Evolutionary conservation across 202 grass and related monocot genomes (phyloP).

Genomic region (Digitaria exilis): DNA sequence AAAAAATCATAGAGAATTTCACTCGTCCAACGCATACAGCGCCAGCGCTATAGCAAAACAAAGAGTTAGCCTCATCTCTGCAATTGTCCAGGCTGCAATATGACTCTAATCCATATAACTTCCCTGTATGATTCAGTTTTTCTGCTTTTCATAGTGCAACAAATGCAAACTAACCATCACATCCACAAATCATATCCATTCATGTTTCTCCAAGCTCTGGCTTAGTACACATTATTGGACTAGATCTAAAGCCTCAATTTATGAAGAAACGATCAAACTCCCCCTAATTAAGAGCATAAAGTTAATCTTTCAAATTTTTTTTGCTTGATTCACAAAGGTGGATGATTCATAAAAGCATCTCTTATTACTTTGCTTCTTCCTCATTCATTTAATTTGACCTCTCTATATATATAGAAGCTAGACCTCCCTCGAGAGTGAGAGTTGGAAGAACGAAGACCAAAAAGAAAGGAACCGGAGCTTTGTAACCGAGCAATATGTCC

Average conservation of each 20-base stretch:
- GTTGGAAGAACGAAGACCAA: neutral
- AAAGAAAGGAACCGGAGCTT: neutral
- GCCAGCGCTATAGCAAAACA: neutral
- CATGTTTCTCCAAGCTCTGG: neutral
- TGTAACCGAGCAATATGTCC: neutral
- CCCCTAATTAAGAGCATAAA: neutral
- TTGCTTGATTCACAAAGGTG: neutral
- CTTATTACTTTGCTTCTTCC: neutral
- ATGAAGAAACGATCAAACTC: neutral
- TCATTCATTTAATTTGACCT: neutral
- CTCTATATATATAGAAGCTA: neutral
- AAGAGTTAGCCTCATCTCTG: neutral
- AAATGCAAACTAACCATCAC: neutral
- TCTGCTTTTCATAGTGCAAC: neutral
- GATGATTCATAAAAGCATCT: neutral
- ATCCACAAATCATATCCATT: neutral
- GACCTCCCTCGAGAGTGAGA: neutral
- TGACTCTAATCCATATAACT: neutral
- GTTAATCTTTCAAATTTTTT: neutral
- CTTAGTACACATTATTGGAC: neutral
- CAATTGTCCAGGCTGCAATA: neutral
- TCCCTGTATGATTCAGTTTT: neutral
- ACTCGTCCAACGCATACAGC: neutral
- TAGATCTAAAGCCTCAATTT: neutral
- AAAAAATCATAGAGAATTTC: neutral